Percentiles rank a stretch among this genome's conserved stretches.
These are phyloP conservation scores for Cordyceps militaris DNA, from an alignment of 2,329 filamentous ascomycete genomes.

Conservation along the genomic window DNA sequence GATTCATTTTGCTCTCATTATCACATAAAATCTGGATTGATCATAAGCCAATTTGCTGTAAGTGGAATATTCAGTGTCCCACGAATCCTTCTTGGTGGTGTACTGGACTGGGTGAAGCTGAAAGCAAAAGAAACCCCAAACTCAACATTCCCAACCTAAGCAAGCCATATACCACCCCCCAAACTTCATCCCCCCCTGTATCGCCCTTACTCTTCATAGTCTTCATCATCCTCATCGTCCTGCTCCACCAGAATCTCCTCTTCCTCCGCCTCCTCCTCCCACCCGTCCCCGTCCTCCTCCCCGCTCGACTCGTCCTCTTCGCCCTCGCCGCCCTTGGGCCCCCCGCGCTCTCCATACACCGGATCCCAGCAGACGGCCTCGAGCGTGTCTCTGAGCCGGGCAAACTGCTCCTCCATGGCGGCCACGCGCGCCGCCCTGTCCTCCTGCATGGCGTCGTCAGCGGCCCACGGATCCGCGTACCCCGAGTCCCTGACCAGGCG, in stretches of 20 bases:
- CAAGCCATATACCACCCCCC: no score
- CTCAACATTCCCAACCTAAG: no score
- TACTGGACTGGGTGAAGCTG: no score
- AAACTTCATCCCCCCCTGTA: neutral
- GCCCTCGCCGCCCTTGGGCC: neutral
- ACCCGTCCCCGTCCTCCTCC: neutral
- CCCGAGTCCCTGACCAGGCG: neutral
- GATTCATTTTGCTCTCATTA: no score
- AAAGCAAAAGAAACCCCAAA: no score
- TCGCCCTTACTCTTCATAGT: neutral
- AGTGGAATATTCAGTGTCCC: no score
- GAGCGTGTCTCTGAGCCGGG: neutral
- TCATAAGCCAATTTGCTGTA: no score
- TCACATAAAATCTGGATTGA: no score
- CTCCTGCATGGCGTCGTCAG: constrained; percentile 16
- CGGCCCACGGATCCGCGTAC: constrained; percentile 16
- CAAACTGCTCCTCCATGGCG: neutral
- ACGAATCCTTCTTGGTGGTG: no score
- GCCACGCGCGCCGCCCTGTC: constrained; percentile 17
- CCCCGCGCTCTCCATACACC: neutral
- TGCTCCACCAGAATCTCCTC: neutral
- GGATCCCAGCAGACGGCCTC: neutral
- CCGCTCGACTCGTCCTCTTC: neutral
- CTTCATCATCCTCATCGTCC: constrained; percentile 4
- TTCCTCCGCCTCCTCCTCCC: neutral